Evolutionary conservation across 441 rosid species (phyloP).

Genomic region (Populus hybrid): DNA sequence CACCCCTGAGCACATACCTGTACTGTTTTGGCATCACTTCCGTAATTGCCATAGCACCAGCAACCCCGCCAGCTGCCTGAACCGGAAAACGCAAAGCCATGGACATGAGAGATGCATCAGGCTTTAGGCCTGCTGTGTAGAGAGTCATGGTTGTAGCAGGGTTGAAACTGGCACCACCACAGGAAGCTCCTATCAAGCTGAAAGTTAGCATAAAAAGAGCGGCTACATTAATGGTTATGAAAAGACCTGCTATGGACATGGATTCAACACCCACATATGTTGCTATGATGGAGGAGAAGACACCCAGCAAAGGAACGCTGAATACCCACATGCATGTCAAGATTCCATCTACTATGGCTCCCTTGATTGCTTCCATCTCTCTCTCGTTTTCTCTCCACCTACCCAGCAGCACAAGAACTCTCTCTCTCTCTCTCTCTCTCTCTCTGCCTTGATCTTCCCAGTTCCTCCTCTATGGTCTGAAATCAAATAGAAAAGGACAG

Average conservation of each 20-base stretch:
- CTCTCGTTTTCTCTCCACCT: not conserved
- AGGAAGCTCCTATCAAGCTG: conserved; percentile 28
- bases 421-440: not conserved
- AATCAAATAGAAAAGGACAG: too few species aligned
- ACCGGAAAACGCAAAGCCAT: conserved; percentile 54
- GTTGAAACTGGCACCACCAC: conserved; percentile 69
- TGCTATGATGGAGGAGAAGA: conserved; percentile 27
- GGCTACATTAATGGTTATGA: conserved; percentile 35
- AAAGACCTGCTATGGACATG: conserved; percentile 26
- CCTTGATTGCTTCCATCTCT: conserved; percentile 33
- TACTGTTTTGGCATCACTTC: conserved; percentile 49
- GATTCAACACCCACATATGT: conserved; percentile 30
- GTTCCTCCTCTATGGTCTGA: not conserved
- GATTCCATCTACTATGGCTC: conserved; percentile 43
- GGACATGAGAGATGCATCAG: conserved; percentile 39
- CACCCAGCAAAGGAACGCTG: conserved; percentile 30
- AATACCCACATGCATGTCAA: conserved; percentile 55
- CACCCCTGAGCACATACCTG: conserved; percentile 51
- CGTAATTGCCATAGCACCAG: conserved; percentile 59
- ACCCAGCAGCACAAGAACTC: not conserved
- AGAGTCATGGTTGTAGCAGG: conserved; percentile 47
- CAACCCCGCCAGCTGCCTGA: conserved; percentile 67
- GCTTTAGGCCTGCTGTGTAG: conserved; percentile 43
- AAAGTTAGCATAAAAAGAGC: conserved; percentile 29
- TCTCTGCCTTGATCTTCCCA: not conserved